Evolutionary conservation across 2,329 filamentous ascomycete species (phyloP).

Genomic region (Aspergillus fumigatiaffinis): DNA sequence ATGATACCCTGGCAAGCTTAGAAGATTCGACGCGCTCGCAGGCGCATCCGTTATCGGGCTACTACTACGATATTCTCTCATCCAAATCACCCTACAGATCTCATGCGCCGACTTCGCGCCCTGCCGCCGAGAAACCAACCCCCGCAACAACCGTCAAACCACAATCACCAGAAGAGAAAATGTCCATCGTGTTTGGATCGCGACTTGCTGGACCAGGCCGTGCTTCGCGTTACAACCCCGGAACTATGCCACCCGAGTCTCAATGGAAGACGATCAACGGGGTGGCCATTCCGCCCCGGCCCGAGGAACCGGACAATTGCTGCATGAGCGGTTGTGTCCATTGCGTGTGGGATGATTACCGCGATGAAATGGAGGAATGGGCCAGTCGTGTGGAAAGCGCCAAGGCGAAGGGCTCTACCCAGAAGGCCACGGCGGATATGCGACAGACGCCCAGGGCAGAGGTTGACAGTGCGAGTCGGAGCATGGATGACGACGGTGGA

Average conservation of each 20-base stretch:
- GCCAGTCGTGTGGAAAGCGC: constrained; percentile 63
- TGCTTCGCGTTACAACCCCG: constrained; percentile 52
- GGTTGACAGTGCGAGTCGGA: constrained; percentile 50
- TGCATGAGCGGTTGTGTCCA: constrained; percentile 99
- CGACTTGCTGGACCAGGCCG: constrained; percentile 69
- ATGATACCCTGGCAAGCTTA: constrained; percentile 5
- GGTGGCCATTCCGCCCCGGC: constrained; percentile 75
- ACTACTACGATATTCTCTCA: constrained; percentile 42
- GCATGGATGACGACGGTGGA: constrained; percentile 77
- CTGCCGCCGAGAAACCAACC: constrained; percentile 16
- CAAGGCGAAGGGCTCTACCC: constrained; percentile 33
- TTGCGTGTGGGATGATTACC: constrained; percentile 90
- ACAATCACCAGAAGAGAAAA: constrained; percentile 43
- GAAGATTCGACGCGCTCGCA: constrained; percentile 22
- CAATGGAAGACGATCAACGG: constrained; percentile 64
- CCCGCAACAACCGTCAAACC: constrained; percentile 15
- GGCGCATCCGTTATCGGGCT: constrained; percentile 40
- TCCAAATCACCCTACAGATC: constrained; percentile 23
- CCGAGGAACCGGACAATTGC: constrained; percentile 92
- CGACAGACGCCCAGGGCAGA: constrained; percentile 33
- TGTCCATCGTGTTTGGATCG: constrained; percentile 76
- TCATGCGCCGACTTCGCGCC: constrained; percentile 16
- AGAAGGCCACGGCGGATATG: constrained; percentile 27
- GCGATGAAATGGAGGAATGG: constrained; percentile 93
- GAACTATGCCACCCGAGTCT: constrained; percentile 56